Conservation (phyloP, 805 yeast species). For the Wickerhamomyces strasburgensis region DNA sequence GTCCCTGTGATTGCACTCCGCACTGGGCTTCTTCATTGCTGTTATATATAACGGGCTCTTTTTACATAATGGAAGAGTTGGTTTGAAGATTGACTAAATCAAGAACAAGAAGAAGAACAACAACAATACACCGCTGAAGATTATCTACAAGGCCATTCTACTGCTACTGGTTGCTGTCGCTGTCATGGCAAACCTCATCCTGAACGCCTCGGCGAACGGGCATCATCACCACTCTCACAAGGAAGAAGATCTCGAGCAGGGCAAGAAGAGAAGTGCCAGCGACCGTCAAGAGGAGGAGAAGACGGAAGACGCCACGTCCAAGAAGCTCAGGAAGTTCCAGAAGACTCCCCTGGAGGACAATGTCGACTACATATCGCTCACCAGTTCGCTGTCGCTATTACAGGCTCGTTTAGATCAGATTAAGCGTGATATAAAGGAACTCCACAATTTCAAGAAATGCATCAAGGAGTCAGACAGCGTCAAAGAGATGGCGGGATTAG, state of each 20-base stretch:
- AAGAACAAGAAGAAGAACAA: too few species aligned
- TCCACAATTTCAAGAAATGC: conserved; percentile 17
- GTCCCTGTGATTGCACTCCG: too few species aligned
- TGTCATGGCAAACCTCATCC: background rate
- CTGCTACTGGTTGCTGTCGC: background rate
- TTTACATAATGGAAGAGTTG: background rate
- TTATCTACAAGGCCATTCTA: background rate
- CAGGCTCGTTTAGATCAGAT: conserved; percentile 15
- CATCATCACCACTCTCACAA: too few species aligned
- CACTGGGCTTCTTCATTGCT: too few species aligned
- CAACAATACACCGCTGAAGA: too few species aligned
- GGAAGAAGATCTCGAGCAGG: too few species aligned
- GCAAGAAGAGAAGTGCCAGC: too few species aligned
- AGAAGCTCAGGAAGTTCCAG: conserved; percentile 15
- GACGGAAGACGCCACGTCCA: background rate
- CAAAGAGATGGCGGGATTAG: conserved; percentile 13
- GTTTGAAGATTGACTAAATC: background rate
- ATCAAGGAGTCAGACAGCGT: conserved; percentile 14
- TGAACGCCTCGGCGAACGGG: background rate
- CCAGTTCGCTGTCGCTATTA: conserved; percentile 21
- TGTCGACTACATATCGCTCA: conserved; percentile 21
- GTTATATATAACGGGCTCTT: too few species aligned
- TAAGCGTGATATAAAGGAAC: conserved; percentile 19
- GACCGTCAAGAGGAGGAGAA: background rate
- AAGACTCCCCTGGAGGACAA: conserved; percentile 14